These are phyloP conservation scores for Penicilliopsis zonata DNA, from an alignment of 495 filamentous ascomycete genomes.

Conservation along the genomic window DNA sequence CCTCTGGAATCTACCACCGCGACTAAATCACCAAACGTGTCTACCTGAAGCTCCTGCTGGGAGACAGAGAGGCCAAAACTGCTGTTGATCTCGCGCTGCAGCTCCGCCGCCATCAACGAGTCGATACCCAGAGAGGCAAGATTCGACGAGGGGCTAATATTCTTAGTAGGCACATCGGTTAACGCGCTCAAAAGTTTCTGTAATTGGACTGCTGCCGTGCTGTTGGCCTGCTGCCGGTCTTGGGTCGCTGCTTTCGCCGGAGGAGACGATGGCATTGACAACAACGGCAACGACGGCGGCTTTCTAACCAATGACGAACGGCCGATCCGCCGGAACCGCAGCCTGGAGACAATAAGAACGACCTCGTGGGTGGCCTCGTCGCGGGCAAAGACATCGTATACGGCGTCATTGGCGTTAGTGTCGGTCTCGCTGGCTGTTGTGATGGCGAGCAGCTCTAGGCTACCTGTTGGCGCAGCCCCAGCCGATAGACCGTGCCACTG, in stretches of 20 bases:
- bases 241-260: slow-evolving; percentile 2
- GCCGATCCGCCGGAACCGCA: slow-evolving; percentile 20
- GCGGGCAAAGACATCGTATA: no score
- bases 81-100: slow-evolving; percentile 36
- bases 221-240: slow-evolving; percentile 5
- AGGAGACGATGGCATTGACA: background rate
- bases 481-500: no score
- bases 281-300: background rate
- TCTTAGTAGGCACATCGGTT: slow-evolving; percentile 11
- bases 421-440: no score
- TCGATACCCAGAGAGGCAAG: slow-evolving; percentile 42
- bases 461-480: no score
- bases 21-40: no score
- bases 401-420: no score
- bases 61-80: slow-evolving; percentile 27
- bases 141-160: slow-evolving; percentile 17
- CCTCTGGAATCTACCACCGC: slow-evolving; percentile 16
- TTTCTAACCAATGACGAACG: slow-evolving; percentile 25
- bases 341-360: no score
- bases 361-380: no score
- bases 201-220: no score
- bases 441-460: no score
- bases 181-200: slow-evolving; percentile 1
- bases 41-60: slow-evolving; percentile 15
- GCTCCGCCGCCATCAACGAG: slow-evolving; percentile 43